phyloP scores from a whole-genome alignment of 2,329 filamentous ascomycete species.

The Alternaria angustiovoidea region DNA sequence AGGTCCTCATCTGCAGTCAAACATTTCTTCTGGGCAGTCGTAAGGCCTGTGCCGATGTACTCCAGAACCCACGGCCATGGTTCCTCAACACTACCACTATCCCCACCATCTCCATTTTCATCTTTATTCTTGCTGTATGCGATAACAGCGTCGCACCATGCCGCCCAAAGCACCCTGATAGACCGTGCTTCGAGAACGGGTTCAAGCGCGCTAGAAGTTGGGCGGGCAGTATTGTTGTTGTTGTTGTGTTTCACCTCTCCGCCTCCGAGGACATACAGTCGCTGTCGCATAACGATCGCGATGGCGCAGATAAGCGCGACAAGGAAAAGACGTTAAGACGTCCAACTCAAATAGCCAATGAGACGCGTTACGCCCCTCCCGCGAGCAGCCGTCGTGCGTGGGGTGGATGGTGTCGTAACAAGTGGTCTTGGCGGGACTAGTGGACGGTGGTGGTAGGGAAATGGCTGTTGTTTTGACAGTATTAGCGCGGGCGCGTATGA shows the following conservation, averaged over 20 bases:
- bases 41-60: constrained; percentile 35
- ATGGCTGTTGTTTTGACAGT: background rate
- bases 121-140: background rate
- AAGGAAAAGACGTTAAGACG: background rate
- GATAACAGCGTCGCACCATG: constrained; percentile 43
- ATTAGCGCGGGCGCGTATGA: background rate
- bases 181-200: background rate
- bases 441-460: background rate
- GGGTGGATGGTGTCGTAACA: background rate
- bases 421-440: background rate
- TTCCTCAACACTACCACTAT: background rate
- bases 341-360: background rate
- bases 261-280: background rate
- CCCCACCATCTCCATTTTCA: background rate
- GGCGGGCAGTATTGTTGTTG: background rate
- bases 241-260: background rate
- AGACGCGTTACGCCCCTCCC: background rate
- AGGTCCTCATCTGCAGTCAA: constrained; percentile 2
- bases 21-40: constrained; percentile 10
- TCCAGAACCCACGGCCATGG: constrained; percentile 3
- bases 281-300: background rate
- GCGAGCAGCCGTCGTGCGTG: background rate
- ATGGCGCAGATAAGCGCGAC: background rate
- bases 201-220: background rate
- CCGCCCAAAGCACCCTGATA: constrained; percentile 38